A percentile compares a stretch with the other conserved stretches of the same genome.
Evolutionary conservation across 164 flowering plant genomes (phyloP).

Genomic region (Paratinospora sagittata): DNA sequence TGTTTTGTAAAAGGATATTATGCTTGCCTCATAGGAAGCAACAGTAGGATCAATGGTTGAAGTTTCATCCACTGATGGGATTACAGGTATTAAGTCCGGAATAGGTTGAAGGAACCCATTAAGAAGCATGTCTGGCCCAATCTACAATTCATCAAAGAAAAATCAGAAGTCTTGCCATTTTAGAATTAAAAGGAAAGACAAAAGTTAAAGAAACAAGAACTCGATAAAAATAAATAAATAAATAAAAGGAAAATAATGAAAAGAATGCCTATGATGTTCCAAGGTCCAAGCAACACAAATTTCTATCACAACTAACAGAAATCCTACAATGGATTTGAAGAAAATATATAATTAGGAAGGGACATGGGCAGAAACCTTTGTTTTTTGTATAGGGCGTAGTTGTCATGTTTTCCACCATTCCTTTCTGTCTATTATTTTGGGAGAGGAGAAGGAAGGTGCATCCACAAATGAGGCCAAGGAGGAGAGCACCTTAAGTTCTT

Average conservation of each 20-base stretch:
- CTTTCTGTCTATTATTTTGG: no score
- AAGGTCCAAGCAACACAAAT: neutral
- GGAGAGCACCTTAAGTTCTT: no score
- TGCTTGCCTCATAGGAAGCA: conserved; percentile 59
- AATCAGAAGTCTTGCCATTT: neutral
- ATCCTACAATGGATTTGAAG: no score
- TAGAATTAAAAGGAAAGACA: neutral
- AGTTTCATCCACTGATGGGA: conserved; percentile 76
- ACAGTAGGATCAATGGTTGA: conserved; percentile 71
- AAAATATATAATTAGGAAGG: no score
- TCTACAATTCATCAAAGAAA: conserved; percentile 33
- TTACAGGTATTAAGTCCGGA: conserved; percentile 71
- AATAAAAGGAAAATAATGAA: neutral
- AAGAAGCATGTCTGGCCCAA: conserved; percentile 93
- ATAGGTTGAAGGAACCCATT: conserved; percentile 96
- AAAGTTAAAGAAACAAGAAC: conserved; percentile 1
- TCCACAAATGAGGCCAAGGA: no score
- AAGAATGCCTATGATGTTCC: neutral
- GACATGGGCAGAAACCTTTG: no score
- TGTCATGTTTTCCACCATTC: no score
- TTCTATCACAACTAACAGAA: neutral
- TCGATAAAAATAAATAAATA: neutral
- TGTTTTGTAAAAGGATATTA: conserved; percentile 87
- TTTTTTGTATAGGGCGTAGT: no score
- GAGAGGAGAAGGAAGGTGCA: no score